phyloP scores from a whole-genome alignment of 2,329 filamentous ascomycete species.

The Colletotrichum salicis region DNA sequence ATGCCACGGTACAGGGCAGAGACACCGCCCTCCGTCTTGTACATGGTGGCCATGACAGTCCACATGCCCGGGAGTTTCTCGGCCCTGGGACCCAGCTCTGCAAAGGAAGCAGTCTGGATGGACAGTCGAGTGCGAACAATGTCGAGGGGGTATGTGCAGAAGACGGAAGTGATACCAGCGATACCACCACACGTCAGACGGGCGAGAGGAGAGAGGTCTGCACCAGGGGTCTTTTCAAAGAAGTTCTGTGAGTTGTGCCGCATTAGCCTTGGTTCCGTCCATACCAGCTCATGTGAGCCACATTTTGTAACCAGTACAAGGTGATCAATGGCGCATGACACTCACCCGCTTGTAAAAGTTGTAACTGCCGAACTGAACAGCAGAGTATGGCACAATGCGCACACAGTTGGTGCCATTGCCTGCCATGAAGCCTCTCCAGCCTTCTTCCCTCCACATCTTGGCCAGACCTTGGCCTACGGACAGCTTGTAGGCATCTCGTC shows the following conservation, averaged over 20 bases:
- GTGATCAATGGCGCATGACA: background rate
- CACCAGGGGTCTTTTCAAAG: constrained; percentile 80
- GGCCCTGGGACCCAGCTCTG: constrained; percentile 72
- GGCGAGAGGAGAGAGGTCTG: constrained; percentile 76
- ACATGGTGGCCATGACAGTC: constrained; percentile 83
- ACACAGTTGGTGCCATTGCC: constrained; percentile 99
- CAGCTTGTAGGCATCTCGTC: constrained; percentile 91
- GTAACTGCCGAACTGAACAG: constrained; percentile 97
- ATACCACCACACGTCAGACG: constrained; percentile 90
- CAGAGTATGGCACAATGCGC: constrained; percentile 96
- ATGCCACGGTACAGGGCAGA: constrained; percentile 93
- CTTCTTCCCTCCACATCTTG: constrained; percentile 98
- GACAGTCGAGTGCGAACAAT: constrained; percentile 96
- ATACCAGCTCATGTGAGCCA: background rate
- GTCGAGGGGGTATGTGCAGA: constrained; percentile 94
- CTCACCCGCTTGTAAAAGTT: constrained; percentile 92
- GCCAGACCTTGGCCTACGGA: constrained; percentile 87
- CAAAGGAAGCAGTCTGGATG: constrained; percentile 97
- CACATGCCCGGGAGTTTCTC: constrained; percentile 91
- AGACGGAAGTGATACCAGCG: constrained; percentile 95
- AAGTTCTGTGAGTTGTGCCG: constrained; percentile 62
- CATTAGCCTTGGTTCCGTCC: constrained; percentile 26
- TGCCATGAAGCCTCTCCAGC: constrained; percentile 96
- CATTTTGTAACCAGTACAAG: background rate
- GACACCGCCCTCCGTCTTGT: constrained; percentile 88